These are phyloP conservation scores for Royoungia palumana DNA, from an alignment of 768 basidiomycete genomes.

Conservation along the genomic window DNA sequence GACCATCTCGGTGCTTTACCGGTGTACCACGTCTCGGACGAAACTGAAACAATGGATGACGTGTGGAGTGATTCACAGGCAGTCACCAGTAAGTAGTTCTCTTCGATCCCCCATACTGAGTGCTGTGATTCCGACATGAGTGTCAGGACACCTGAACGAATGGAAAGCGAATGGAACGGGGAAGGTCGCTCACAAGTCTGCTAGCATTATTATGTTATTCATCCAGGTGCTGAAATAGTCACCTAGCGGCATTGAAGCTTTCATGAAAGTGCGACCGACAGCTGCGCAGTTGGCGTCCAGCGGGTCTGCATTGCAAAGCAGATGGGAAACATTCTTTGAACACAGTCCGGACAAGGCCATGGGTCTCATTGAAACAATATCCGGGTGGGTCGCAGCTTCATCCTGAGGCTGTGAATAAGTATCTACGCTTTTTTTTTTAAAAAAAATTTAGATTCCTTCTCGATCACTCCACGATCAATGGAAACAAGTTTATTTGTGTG, in stretches of 20 bases:
- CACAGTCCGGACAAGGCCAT: conserved; percentile 30
- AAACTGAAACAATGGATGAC: conserved; percentile 46
- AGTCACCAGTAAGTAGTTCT: conserved; percentile 35
- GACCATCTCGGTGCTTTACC: conserved; percentile 29
- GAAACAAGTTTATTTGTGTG: conserved; percentile 26
- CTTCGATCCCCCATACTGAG: conserved; percentile 1
- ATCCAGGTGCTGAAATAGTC: background rate
- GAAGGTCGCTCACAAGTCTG: conserved; percentile 52
- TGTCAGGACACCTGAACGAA: conserved; percentile 27
- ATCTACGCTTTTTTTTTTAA: background rate
- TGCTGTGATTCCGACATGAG: background rate
- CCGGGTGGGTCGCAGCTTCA: conserved; percentile 31
- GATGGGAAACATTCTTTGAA: conserved; percentile 20
- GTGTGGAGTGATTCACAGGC: conserved; percentile 39
- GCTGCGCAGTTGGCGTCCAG: conserved; percentile 17
- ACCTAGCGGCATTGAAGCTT: conserved; percentile 15
- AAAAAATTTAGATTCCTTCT: conserved; percentile 27
- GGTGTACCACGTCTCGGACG: conserved; percentile 39
- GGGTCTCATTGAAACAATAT: conserved; percentile 32
- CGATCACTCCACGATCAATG: conserved; percentile 15
- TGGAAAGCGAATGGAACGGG: conserved; percentile 40
- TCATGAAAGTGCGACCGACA: conserved; percentile 24
- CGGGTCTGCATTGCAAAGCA: conserved; percentile 16
- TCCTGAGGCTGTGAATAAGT: background rate
- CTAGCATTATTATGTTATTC: background rate